Base-by-base conservation (phyloP, 2,329 filamentous ascomycete species). In the Incumbomyces delicatus region DNA sequence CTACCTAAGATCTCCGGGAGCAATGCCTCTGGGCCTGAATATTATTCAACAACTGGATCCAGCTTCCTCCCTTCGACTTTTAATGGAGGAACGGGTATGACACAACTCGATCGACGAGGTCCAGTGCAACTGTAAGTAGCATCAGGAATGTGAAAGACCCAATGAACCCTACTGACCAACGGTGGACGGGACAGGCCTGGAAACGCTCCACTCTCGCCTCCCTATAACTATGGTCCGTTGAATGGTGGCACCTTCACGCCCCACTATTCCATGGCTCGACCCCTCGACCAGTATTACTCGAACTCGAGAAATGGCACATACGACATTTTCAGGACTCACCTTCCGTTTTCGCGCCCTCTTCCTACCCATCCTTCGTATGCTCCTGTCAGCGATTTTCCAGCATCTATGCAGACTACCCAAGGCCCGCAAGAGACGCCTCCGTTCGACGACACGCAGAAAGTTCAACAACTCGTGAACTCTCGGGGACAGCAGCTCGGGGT, bases 401-500 rank as follows among this genome's bases (percentile, higher is more conserved):
- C 36, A 40, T n/a, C 39, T 38, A 13, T 20, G 13, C 13, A 4
- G 33, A n/a, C 33, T 5, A 4, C 22, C 6, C 20, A 31, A 34
- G 14, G 20, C 10, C 55, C 57, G 20, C 53, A 58, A 27, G 67
- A 71, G 47, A 65, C 65, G 12, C 68, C 68, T 8, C 67, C 67
- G 6, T 72, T 71, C 36, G 51, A 61, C 17, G 64, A 69, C 2
- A 71, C 68, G 2, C 57, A 54, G 6, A 48, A 61, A 8, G 51
- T 68, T 18, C 58, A 66, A 37, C 50, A 58, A 6, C 59, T 70
- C 20, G 52, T 67, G 29, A 62, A 61, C 8, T 59, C 56, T 10
- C 60, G 54, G 22, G 62, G 52, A 12, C 49, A 65, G 36, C 68
- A 72, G 1, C 74, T 92, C 54, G 81, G 80, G 53, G 75, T 85